Evolutionary conservation across 352 stramenopile genomes (phyloP), one percentile per base, ranked within the genome.

Genomic region (Globisporangium takayamanum): DNA sequence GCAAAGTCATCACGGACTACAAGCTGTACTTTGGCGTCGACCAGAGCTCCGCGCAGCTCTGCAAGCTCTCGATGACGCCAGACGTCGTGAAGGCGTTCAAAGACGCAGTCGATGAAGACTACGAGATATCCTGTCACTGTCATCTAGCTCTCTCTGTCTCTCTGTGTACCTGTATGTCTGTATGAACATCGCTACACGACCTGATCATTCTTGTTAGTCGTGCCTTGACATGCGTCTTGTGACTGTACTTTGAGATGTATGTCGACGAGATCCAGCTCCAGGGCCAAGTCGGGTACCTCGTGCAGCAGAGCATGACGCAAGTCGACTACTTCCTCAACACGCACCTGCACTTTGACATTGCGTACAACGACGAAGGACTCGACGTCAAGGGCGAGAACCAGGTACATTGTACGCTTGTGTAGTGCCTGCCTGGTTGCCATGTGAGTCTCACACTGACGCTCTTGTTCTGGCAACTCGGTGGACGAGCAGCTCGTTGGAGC

Each of bases 181-280:
- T 59, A 51, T 53, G 3, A 14, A 0, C 18, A 39, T 45, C 15
- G 65, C 44, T 59, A 3, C 28, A 33, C 5, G 28, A 6, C 5
- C 3, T 33, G 28, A 33, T 33, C 28, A 5, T 6, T 33, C 28
- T 33, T 5, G 42, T 30, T 63, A 16, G 25, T 93, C 69, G 6
- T 44, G 51, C 25, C 33, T 60, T 63, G 44, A 55, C 57, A 22
- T 33, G 33, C n/a, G 20, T 0, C 28, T 30, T 33, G 25, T 5
- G 28, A 3, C 28, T 42, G 46, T 49, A 78, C 72, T 98, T 98
- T 75, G 95, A 99, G 81, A 98, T 99, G 87, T 98, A 98, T 71
- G 80, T 99, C 30, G 96, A 99, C 72, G 96, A 98, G 80, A 80
- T 99, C 51, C 95, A 94, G 51, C 87, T 99, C 66, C 97, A 89